Percentiles rank a stretch among this genome's conserved stretches.
These are phyloP conservation scores for Escallonia herrerae DNA, from an alignment of 129 eudicot species.

Conservation along the genomic window DNA sequence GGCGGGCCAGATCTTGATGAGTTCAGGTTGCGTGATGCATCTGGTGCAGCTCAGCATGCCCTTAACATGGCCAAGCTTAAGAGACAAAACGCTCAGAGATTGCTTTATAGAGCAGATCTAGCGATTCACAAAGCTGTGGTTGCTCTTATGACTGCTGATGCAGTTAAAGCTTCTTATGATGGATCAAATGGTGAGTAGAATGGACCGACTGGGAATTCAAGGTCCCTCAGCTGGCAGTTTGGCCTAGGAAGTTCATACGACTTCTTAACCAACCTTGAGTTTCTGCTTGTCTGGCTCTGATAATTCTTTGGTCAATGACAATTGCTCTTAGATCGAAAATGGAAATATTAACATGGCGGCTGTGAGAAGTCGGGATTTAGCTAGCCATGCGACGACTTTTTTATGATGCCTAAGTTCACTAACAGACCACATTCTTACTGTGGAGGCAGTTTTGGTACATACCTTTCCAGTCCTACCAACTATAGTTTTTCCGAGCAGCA, in stretches of 20 bases:
- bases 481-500: conserved; percentile 11
- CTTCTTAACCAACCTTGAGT: background rate
- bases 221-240: background rate
- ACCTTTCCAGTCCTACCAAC: conserved; percentile 1
- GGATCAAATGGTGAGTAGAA: conserved; percentile 4
- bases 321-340: conserved; percentile 1
- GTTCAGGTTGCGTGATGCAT: conserved; percentile 77
- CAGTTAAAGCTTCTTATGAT: conserved; percentile 47
- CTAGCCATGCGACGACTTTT: background rate
- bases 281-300: background rate
- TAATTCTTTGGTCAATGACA: background rate
- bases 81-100: conserved; percentile 66
- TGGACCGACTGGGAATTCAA: background rate
- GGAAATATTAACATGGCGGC: background rate
- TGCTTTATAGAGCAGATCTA: conserved; percentile 70
- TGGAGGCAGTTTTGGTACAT: conserved; percentile 24
- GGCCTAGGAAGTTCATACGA: conserved; percentile 1
- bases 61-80: conserved; percentile 62
- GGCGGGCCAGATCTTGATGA: conserved; percentile 70
- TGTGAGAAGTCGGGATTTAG: conserved; percentile 1
- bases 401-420: background rate
- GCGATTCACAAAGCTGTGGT: conserved; percentile 78
- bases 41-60: conserved; percentile 68
- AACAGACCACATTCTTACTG: background rate
- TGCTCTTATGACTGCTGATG: conserved; percentile 76